Percentiles rank a stretch among this genome's conserved stretches.
Evolutionary conservation across 1,284 basidiomycete species (phyloP).

Genomic region (Lentinus polychrous): DNA sequence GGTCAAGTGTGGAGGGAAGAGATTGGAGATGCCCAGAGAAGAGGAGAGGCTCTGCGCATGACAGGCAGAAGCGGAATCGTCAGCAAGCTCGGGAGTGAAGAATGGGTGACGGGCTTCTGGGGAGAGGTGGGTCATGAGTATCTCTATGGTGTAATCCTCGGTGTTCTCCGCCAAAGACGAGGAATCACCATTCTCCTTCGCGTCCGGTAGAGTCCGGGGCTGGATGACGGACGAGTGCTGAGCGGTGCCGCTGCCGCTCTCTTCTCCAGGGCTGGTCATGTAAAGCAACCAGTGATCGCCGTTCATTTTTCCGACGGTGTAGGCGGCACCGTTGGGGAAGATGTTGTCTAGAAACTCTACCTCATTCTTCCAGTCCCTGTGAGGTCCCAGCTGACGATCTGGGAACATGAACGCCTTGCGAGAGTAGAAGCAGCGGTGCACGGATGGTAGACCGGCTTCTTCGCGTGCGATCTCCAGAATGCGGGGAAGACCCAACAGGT

Average conservation of each 20-base stretch:
- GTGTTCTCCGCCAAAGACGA: slow-evolving; percentile 9
- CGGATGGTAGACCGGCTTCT: slow-evolving; percentile 67
- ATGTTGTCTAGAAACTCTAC: slow-evolving; percentile 87
- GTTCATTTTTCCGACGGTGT: slow-evolving; percentile 97
- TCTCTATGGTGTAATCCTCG: slow-evolving; percentile 91
- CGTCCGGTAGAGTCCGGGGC: slow-evolving; percentile 6
- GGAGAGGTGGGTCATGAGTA: slow-evolving; percentile 95
- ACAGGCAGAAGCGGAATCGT: slow-evolving; percentile 38
- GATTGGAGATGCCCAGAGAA: slow-evolving; percentile 73
- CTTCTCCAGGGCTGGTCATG: slow-evolving; percentile 61
- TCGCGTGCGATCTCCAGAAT: slow-evolving; percentile 87
- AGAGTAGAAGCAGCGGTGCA: slow-evolving; percentile 94
- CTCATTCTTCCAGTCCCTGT: slow-evolving; percentile 93
- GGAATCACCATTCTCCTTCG: slow-evolving; percentile 12
- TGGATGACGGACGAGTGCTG: slow-evolving; percentile 20
- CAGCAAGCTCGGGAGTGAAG: slow-evolving; percentile 62
- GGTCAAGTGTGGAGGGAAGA: slow-evolving; percentile 78
- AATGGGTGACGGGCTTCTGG: slow-evolving; percentile 73
- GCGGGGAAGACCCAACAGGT: slow-evolving; percentile 88
- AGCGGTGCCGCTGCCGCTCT: slow-evolving; percentile 19
- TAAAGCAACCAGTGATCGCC: slow-evolving; percentile 99
- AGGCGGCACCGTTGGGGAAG: slow-evolving; percentile 85
- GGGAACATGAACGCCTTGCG: slow-evolving; percentile 99
- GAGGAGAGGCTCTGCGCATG: slow-evolving; percentile 68
- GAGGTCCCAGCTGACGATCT: slow-evolving; percentile 90